Evolutionary conservation across 176 grass and related monocot genomes (phyloP), one percentile per base, ranked within the genome.

Genomic region (Carex kokanica): DNA sequence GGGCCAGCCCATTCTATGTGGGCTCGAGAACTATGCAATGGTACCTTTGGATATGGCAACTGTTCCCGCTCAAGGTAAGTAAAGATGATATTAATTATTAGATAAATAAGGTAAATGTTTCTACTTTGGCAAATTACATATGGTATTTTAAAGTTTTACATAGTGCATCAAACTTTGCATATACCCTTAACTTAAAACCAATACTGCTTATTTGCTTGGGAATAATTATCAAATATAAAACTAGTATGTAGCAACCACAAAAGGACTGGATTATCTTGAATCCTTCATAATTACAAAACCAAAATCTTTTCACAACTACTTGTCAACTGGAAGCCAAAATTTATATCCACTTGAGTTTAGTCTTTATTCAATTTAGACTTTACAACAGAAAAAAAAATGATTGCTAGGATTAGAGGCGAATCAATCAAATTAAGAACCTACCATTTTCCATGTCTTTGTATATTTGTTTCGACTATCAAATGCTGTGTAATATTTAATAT

Each of bases 21-120:
- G 97, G 31, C 86, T 99, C 0, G 97, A 99, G 88, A 99, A 99
- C 80, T 99, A 99, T 64, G 97, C 89, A 0, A 93, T 99, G 97
- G 86, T 90, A 84, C 97, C 97, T 0, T 86, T 99, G 34, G 97
- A 99, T 57, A 87, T 61, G 32, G 89, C 88, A 62, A 96, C 97
- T 0, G 66, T 90, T 27, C 88, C 91, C 0, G 83, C 63, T 31
- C 93, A 99, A 99, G 93, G 97, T 96, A 81, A 67, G 16, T 78
- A 58, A 34, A 36, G n/a, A 18, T 16, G 78, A 16, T 55, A 49
- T 41, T 15, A 72, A 66, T 58, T 55, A 55, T 54, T 53, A 31
- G 72, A 75, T 77, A 54, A 53, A 77, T 77, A 31, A 77, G 12
- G n/a, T 55, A 55, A 54, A 29, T 18, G 10, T 55, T 20, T 71